Evolutionary conservation across 441 rosid species (phyloP), one percentile per base, ranked within the genome.

Genomic region (Populus hybrid): DNA sequence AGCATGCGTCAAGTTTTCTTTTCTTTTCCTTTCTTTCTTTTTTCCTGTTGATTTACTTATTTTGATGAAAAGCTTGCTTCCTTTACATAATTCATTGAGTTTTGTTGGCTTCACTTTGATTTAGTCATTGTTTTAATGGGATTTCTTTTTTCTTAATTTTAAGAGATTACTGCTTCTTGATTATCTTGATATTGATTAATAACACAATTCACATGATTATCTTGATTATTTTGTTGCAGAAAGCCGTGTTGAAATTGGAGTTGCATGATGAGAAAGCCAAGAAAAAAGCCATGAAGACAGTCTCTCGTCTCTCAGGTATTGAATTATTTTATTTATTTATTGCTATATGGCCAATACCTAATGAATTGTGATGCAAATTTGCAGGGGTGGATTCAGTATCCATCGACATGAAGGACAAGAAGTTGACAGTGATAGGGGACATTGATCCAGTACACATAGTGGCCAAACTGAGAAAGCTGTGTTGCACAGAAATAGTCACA

Each of bases 281-380:
- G 30, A 28, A 28, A 28, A 28, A 28, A 28, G 30, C 30, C 30
- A 28, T 28, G 30, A 28, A 86, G 80, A 70, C 69, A 32, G 92
- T 81, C 54, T 81, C 87, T 40, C 73, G 86, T 67, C 68, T 86
- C 20, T 8, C 75, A 70, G 89, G 92, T 85, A 57, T n/a, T 75
- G 3, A 46, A 46, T 46, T 38, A 9, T 1, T 8, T 14, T 46
- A 46, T 46, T 46, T 46, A 70, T 68, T 42, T 1, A 1, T 4
- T 0, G 3, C 7, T 67, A 20, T 21, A 16, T 63, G 67, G 54
- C 3, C 26, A 63, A 8, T 24, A 20, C 9, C 23, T 63, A n/a
- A 63, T 0, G 1, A 73, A 30, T 64, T 46, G 57, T 46, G 57
- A 12, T 46, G 57, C 30, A 28, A 28, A 28, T 28, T 28, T 28